Base-by-base conservation (phyloP, 2,329 filamentous ascomycete genomes). In the Pseudohalonectria lignicola region DNA sequence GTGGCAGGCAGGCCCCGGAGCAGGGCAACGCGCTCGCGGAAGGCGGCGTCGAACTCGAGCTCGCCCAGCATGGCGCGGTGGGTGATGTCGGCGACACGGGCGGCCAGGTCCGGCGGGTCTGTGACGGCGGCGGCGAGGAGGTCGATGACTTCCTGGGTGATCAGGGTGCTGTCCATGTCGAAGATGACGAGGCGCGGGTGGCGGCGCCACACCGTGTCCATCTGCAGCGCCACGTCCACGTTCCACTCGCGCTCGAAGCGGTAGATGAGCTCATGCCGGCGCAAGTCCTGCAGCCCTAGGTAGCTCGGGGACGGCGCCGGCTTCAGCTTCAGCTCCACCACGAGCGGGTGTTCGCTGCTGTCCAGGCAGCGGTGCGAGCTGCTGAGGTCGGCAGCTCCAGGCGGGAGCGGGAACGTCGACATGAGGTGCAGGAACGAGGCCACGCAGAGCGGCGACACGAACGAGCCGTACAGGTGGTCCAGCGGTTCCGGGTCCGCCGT, bases 121-220 rank as follows among this genome's bases (percentile, higher is more conserved):
- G 62, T 67, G 50, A 94, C 76, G 28, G 82, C 82, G 39, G 82
- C 79, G 4, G 92, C 92, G 40, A 98, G 80, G 51, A 96, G 79
- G 59, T 98, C 92, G 54, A 98, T 96, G 43, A 95, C 88, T 64
- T 98, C 92, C 59, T 98, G 88, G 39, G 90, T 83, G 56, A 98
- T 96, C 43, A 98, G 73, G 0, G 92, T 98, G 59, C 83, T 92
- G 64, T 98, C 92, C 92, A 98, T 98, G 59, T 98, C 92, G 53
- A 98, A 98, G 23, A 95, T 86, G 4, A 90, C 87, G 10, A 96
- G 69, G 8, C 90, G 76, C 47, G 88, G 88, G 59, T 93, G 76
- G 20, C 81, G 74, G 41, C 86, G 71, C 67, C 81, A 86, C 23
- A 90, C 67, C 21, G 67, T 74, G 53, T 90, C 84, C 30, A 61